Evolutionary conservation across 306 rosid species (phyloP).

Genomic region (Betula pendula): DNA sequence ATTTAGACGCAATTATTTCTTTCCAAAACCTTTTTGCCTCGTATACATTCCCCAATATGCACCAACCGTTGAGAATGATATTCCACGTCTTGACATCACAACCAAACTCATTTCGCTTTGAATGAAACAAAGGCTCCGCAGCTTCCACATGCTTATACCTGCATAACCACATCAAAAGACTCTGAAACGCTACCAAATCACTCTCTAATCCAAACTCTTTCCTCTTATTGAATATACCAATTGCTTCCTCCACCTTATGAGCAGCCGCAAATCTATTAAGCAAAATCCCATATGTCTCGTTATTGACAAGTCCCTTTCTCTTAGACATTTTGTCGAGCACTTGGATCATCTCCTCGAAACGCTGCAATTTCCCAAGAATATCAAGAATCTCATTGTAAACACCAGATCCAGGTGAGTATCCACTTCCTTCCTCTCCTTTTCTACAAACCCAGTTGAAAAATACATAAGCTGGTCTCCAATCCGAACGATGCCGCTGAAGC

Average conservation of each 20-base stretch:
- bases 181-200: constrained; percentile 50
- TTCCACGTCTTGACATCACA: constrained; percentile 67
- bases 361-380: constrained; percentile 57
- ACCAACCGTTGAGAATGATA: constrained; percentile 80
- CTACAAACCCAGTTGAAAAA: constrained; percentile 71
- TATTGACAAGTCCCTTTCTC: constrained; percentile 48
- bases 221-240: constrained; percentile 46
- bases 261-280: constrained; percentile 58
- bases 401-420: constrained; percentile 38
- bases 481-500: constrained; percentile 60
- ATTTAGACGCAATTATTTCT: constrained; percentile 55
- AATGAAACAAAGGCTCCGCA: constrained; percentile 67
- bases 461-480: constrained; percentile 63
- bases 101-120: constrained; percentile 39
- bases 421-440: constrained; percentile 13
- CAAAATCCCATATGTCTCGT: constrained; percentile 43
- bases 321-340: constrained; percentile 72
- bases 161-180: constrained; percentile 69
- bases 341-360: constrained; percentile 53
- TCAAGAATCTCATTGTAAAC: constrained; percentile 59
- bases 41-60: constrained; percentile 59
- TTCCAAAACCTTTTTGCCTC: constrained; percentile 83
- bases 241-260: constrained; percentile 65
- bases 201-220: constrained; percentile 49
- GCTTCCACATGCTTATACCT: constrained; percentile 72